Base-by-base conservation (phyloP, 768 basidiomycete species). In the Psilocybe sp. region DNA sequence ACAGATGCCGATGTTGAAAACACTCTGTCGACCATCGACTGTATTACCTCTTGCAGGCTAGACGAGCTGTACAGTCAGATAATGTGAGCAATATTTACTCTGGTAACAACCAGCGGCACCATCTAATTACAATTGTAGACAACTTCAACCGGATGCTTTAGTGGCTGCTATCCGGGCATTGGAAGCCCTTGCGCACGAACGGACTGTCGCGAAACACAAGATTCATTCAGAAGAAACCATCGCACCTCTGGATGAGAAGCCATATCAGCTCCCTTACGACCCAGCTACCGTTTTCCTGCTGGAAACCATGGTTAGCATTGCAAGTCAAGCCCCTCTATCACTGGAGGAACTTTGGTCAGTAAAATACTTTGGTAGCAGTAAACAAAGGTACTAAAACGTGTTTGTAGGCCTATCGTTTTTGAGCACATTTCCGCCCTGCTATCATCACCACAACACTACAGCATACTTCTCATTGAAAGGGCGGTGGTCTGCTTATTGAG, bases 11-110 rank as follows among this genome's bases (percentile, higher is more conserved):
- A 98, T 58, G 75, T 98, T 15, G 97, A 98, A 69, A 95, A 85
- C 51, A 98, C 97, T 0, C 73, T 99, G 3, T 95, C 90, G 53
- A 88, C 96, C 5, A 89, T 98, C 41, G 97, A 99, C 63, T 98
- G 95, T 64, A 87, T 99, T 50, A 85, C 85, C 2, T 90, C 92
- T 14, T 99, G 97, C 66, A 84, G 89, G 33, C 71, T 99, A 33
- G 97, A 99, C 56, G 93, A 97, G 63, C 76, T 99, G 2, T 98
- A 98, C 69, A 83, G 79, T 37, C 92, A 98, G 62, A 93, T 98
- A 31, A 84, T 89, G 95, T 96, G 63, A 63, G 90, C 72, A 15
- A 40, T n/a, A 44, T 39, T 40, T 15, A 34, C 20, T 20, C 31
- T 45, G 16, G n/a, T 46, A 39, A 6, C 15, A 16, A 41, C 41